Base-by-base conservation (phyloP, 352 stramenopile genomes). In the Thalassiosira livingstoniorum region DNA sequence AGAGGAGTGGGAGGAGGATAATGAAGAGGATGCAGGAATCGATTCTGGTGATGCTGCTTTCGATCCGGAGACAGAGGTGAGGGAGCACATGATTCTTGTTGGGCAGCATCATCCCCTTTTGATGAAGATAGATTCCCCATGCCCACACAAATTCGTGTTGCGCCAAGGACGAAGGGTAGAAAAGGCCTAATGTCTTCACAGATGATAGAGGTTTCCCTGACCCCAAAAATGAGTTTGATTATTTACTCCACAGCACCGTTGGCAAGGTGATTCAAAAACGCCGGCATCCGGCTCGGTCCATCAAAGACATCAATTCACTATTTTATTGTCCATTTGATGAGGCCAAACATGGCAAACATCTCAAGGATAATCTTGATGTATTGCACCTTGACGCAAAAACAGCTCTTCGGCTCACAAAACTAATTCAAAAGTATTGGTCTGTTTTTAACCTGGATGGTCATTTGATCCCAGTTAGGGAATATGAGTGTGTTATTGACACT, bases 401-500 rank as follows among this genome's bases (percentile, higher is more conserved):
- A 15, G 21, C 25, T 15, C 7, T 43, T 7, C 15, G 5, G 18
- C 37, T 78, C 18, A 45, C 23, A 39, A 13, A 31, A 23, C n/a
- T 79, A 0, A 45, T 80, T 1, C 39, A 68, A 27, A 65, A 72
- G 13, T 80, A 67, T 42, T 83, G 75, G 75, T 47, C 10, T 27
- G 62, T 77, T n/a, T 83, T 83, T 34, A 32, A 68, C 53, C 29
- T 65, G 7, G n/a, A 34, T 23, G 75, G 75, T 25, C 5, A 60
- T 2, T 66, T 66, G 11, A 21, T 73, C 25, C 66, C 75, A 0
- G 61, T 83, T 25, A 72, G 63, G 35, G 58, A 79, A n/a, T 78
- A 79, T 43, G 45, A 79, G 21, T 83, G 67, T 37, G 25, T 53
- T 15, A 83, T 83, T 35, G 67, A 79, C 43, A 83, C 75, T 4